Conservation (phyloP, 2,329 filamentous ascomycete genomes). For the Talaromyces sp. region DNA sequence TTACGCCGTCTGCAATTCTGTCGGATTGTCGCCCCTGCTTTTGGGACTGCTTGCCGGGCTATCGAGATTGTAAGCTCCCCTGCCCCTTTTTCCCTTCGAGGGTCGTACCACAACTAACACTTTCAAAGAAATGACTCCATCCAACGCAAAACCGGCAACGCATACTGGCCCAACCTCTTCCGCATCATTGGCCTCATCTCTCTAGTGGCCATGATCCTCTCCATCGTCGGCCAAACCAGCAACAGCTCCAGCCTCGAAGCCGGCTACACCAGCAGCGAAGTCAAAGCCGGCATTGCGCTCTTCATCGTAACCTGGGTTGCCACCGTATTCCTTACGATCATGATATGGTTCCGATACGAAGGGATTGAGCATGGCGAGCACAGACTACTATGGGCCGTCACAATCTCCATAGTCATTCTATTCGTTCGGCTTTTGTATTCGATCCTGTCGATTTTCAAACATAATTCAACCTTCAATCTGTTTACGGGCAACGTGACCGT, state of each 20-base stretch:
- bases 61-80: constrained; percentile 21
- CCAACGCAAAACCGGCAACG: constrained; percentile 19
- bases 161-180: constrained; percentile 27
- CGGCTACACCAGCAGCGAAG: constrained; percentile 32
- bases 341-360: constrained; percentile 24
- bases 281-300: constrained; percentile 45
- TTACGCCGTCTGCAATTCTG: constrained; percentile 25
- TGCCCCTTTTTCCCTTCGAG: neutral
- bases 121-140: constrained; percentile 25
- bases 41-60: constrained; percentile 20
- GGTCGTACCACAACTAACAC: neutral
- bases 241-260: constrained; percentile 28
- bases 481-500: constrained; percentile 25
- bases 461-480: constrained; percentile 25
- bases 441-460: constrained; percentile 27
- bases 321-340: constrained; percentile 34
- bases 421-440: constrained; percentile 32
- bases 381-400: constrained; percentile 28
- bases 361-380: constrained; percentile 29
- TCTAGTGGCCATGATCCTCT: constrained; percentile 34
- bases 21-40: constrained; percentile 23
- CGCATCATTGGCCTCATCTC: constrained; percentile 31
- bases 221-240: constrained; percentile 45
- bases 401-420: constrained; percentile 29
- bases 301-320: constrained; percentile 29